Percentiles rank a stretch among this genome's conserved stretches.
These are phyloP conservation scores for Curvularia lunata DNA, from an alignment of 2,329 filamentous ascomycete genomes.

Conservation along the genomic window DNA sequence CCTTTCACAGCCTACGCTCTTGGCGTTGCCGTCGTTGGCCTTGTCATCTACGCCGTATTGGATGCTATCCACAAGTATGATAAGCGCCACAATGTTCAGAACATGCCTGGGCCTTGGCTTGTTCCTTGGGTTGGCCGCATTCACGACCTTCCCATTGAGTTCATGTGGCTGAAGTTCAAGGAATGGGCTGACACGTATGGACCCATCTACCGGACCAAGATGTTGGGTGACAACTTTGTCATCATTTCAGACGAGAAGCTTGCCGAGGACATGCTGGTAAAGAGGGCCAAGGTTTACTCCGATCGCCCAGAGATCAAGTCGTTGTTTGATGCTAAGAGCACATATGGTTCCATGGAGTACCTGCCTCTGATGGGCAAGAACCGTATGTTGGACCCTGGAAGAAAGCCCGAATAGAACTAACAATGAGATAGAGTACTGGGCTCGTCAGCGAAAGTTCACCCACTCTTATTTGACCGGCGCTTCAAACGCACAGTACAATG, in stretches of 20 bases:
- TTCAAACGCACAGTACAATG: conserved; percentile 54
- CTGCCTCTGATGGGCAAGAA: conserved; percentile 64
- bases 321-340: conserved; percentile 62
- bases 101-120: conserved; percentile 51
- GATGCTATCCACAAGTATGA: conserved; percentile 47
- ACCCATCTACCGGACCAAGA: conserved; percentile 47
- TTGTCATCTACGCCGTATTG: conserved; percentile 44
- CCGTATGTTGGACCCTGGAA: conserved; percentile 47
- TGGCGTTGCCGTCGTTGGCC: conserved; percentile 48
- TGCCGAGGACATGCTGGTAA: conserved; percentile 61
- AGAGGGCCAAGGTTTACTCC: conserved; percentile 60
- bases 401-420: conserved; percentile 15
- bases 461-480: conserved; percentile 59
- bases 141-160: conserved; percentile 47
- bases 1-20: conserved; percentile 48
- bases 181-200: conserved; percentile 46
- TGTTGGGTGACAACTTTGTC: conserved; percentile 54
- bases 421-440: conserved; percentile 57
- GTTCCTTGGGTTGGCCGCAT: conserved; percentile 47
- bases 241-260: conserved; percentile 60
- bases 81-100: conserved; percentile 44
- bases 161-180: conserved; percentile 61
- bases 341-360: conserved; percentile 62
- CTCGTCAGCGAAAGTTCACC: conserved; percentile 60
- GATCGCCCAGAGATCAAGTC: conserved; percentile 59